Base-by-base conservation (phyloP, 1,284 basidiomycete species). In the Naganishia liquefaciens region DNA sequence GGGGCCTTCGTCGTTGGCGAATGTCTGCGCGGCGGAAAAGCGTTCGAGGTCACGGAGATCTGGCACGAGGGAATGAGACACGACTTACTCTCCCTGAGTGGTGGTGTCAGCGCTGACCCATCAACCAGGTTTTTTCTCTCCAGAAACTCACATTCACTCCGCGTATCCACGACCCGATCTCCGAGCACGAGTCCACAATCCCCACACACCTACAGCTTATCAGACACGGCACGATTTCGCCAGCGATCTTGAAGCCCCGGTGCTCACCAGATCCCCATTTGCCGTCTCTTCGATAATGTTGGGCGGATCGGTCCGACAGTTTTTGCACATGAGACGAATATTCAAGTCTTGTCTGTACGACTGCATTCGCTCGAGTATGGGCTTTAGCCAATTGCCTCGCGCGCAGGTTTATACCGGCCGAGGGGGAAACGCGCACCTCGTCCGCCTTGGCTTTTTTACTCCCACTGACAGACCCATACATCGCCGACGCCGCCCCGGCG, bases 271-370 rank as follows among this genome's bases (percentile, higher is more conserved):
- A 80, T 99, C 96, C 73, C 96, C 96, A 70, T 90, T 91, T 73
- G 91, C 90, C 81, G 96, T 98, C 81, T 98, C 93, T 82, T 99
- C 96, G 72, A 94, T 85, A 73, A 99, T 91, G 70, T 95, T 89
- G 17, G 93, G 92, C 72, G 91, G 91, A 67, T 91, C 91, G 74
- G 90, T 88, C 79, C 88, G 85, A 55, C 66, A 68, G 17, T 64
- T 60, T 21, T 63, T 64, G 25, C 66, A 68, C 17, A 62, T 44
- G 21, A 68, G 54, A 10, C 66, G 62, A 30, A 68, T 61, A 40
- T 64, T 62, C 7, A 68, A 46, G 42, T 68, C 66, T 49, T 57
- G 66, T 46, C 66, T 64, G 42, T 58, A 65, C 42, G 55, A 50
- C 63, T 64, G 28, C 5, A 3, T 39, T 10, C 19, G 40, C 13